Base-by-base conservation (phyloP, 1,284 basidiomycete species). In the Trichosporon inkin region DNA sequence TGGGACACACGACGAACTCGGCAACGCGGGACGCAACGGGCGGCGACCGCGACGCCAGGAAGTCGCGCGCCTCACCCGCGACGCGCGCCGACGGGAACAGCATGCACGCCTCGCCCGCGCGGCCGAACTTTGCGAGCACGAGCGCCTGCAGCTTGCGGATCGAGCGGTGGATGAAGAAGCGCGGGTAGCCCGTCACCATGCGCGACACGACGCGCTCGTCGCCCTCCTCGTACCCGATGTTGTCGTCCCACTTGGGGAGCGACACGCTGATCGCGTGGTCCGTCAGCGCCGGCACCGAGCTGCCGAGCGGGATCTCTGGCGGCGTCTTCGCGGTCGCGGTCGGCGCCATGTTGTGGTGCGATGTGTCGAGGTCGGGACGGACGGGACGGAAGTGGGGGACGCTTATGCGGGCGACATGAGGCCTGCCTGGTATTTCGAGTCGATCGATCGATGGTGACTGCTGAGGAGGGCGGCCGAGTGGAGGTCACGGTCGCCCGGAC, bases 221-320 rank as follows among this genome's bases (percentile, higher is more conserved):
- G 13, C 92, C 92, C 70, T 93, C 89, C 77, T 98, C 95, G 69
- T 98, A 99, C 13, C 84, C 94, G 52, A 99, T 85, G 68, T 89
- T 92, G 78, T 98, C 96, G 55, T 82, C 81, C 95, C 95, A 99
- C 17, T 85, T 91, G 0, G 96, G 96, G 0, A 99, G 83, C 7
- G 93, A 97, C n/a, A 98, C 94, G 0, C 92, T 95, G 63, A 98
- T 92, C 38, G 96, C 96, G 72, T 99, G 96, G 5, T 87, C 84
- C 0, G 79, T 73, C 58, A 75, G 66, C 16, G 77, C 70, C 0
- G 80, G 80, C 13, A 81, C 78, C 2, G 79, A 72, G 11, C 61
- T 64, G 13, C 80, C 80, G n/a, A 81, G 67, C 0, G 79, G 78
- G 56, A 77, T 75, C 28, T 67, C 61, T 7, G 64, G 44, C 10